Conservation (phyloP, 495 filamentous ascomycete species). For the Trichoderma gamsii region DNA sequence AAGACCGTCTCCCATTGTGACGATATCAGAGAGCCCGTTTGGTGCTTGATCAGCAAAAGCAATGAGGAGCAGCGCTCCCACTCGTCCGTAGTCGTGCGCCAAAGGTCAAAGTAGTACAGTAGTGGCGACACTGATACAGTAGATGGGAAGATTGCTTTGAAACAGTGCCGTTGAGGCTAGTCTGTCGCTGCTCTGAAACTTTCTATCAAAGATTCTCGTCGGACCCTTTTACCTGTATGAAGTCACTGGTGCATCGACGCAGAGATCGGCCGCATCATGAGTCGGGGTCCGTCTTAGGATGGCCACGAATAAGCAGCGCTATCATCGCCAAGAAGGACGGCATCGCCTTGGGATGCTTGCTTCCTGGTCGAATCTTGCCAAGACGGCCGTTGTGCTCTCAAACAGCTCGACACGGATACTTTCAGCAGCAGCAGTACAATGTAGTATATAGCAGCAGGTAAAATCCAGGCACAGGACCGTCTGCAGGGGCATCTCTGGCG, state of each 20-base stretch:
- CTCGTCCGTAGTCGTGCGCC: too few relatives aligned
- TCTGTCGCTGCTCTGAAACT: neutral
- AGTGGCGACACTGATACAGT: neutral
- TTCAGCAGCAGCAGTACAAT: too few relatives aligned
- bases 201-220: neutral
- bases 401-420: neutral
- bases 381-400: neutral
- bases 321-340: neutral
- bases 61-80: neutral
- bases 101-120: too few relatives aligned
- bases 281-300: neutral
- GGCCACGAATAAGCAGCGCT: neutral
- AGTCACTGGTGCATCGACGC: neutral
- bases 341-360: neutral
- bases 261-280: neutral
- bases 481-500: neutral
- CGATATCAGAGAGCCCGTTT: neutral
- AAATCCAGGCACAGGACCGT: too few relatives aligned
- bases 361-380: slow-evolving; percentile 7
- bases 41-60: slow-evolving; percentile 4
- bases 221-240: neutral
- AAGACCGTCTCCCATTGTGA: neutral
- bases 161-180: neutral
- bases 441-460: too few relatives aligned
- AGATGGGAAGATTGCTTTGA: neutral